Percentiles rank a stretch among this genome's conserved stretches.
These are phyloP conservation scores for Talaromyces sp. DNA, from an alignment of 2,329 filamentous ascomycete species.

Conservation along the genomic window DNA sequence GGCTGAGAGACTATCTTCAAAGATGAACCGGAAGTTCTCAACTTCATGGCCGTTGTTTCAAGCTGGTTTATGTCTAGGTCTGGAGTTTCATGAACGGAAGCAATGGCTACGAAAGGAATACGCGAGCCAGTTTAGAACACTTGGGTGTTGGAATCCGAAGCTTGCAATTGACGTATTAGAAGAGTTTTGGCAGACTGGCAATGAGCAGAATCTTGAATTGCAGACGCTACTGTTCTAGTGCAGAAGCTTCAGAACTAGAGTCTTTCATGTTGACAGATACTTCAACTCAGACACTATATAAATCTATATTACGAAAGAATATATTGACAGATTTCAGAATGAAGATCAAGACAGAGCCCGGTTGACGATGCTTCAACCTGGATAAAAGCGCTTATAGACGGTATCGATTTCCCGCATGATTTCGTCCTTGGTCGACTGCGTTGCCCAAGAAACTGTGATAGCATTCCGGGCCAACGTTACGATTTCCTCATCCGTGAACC, in stretches of 20 bases:
- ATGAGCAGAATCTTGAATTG: not conserved
- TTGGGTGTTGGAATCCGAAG: conserved; percentile 5
- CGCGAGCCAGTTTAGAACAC: not conserved
- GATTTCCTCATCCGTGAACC: not conserved
- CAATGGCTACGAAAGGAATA: not conserved
- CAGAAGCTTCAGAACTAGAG: not conserved
- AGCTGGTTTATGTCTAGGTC: not conserved
- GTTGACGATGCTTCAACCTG: not conserved
- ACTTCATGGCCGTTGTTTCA: conserved; percentile 3
- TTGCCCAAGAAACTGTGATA: not conserved
- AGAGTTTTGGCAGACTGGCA: not conserved
- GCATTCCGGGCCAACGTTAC: not conserved
- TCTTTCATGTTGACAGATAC: not conserved
- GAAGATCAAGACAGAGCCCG: not conserved
- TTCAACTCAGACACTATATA: not conserved
- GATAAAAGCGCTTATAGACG: not conserved
- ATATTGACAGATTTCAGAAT: not conserved
- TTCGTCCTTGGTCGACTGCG: not conserved
- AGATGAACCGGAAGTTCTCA: not conserved
- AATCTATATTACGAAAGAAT: no score
- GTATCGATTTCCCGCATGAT: not conserved
- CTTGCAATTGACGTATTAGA: conserved; percentile 1
- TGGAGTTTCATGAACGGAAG: not conserved
- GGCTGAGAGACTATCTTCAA: not conserved
- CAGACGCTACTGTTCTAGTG: not conserved